These are phyloP conservation scores for Royoungia palumana DNA, from an alignment of 768 basidiomycete species.

Conservation along the genomic window DNA sequence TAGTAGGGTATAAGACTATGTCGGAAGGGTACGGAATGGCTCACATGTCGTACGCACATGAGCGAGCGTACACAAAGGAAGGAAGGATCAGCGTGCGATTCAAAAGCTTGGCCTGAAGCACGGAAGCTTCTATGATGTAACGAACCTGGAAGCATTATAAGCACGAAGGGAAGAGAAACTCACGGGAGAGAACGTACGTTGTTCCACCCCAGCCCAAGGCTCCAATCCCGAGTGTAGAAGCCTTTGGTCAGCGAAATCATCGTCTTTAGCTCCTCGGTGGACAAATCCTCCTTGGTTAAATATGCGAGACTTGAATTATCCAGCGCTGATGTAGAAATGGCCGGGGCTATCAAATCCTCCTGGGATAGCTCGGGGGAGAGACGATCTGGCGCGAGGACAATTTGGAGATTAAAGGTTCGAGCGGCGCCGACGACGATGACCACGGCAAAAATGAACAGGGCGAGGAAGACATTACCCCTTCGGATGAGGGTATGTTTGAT, in stretches of 20 bases:
- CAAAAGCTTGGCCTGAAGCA: conserved; percentile 37
- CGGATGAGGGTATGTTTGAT: conserved; percentile 5
- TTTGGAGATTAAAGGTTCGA: conserved; percentile 10
- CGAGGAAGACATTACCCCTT: conserved; percentile 9
- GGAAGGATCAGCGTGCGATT: conserved; percentile 42
- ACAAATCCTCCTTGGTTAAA: conserved; percentile 17
- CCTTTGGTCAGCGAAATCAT: conserved; percentile 38
- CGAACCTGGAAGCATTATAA: conserved; percentile 32
- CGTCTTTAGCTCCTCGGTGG: conserved; percentile 30
- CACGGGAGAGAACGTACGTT: conserved; percentile 28
- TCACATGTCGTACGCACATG: conserved; percentile 39
- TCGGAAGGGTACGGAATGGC: conserved; percentile 4
- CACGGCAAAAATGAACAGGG: conserved; percentile 1
- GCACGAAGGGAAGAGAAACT: background rate
- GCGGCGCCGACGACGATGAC: conserved; percentile 10
- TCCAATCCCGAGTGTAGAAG: conserved; percentile 41
- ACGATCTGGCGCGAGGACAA: conserved; percentile 1
- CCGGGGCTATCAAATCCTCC: background rate
- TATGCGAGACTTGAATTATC: background rate
- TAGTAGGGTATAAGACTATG: conserved; percentile 5
- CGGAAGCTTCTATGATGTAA: conserved; percentile 43
- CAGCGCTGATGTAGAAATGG: background rate
- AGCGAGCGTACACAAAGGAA: conserved; percentile 42
- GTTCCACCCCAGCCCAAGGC: conserved; percentile 46
- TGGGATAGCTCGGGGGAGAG: background rate